These are phyloP conservation scores for Solanum corneliomulleri DNA, from an alignment of 257 asterid species.

Conservation along the genomic window DNA sequence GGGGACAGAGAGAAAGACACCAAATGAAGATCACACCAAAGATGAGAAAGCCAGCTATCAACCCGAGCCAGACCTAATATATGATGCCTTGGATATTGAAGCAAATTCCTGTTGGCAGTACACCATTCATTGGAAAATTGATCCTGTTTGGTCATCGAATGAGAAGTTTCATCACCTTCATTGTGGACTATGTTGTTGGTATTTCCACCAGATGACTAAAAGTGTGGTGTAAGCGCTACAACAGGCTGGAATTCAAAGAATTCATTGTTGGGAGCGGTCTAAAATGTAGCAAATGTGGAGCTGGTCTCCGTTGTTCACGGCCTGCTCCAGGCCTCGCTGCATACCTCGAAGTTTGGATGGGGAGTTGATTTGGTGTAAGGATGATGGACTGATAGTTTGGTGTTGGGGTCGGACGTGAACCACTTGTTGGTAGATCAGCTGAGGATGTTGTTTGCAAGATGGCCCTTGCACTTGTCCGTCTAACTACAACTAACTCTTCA, in stretches of 20 bases:
- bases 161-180: neutral
- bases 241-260: neutral
- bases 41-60: neutral
- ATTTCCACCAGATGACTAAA: neutral
- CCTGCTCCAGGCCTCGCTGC: neutral
- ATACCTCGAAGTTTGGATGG: neutral
- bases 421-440: neutral
- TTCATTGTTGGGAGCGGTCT: neutral
- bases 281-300: slow-evolving; percentile 36
- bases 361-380: neutral
- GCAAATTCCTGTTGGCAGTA: neutral
- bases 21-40: neutral
- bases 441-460: neutral
- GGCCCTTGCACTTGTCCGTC: neutral
- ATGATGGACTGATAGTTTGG: neutral
- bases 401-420: neutral
- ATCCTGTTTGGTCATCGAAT: neutral
- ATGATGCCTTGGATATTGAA: neutral
- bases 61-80: neutral
- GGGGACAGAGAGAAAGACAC: neutral
- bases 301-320: slow-evolving; percentile 19
- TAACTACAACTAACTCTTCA: neutral
- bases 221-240: neutral
- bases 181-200: neutral
- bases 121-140: neutral